Base-by-base conservation (phyloP, 805 yeast genomes). In the Schwanniomyces occidentalis region DNA sequence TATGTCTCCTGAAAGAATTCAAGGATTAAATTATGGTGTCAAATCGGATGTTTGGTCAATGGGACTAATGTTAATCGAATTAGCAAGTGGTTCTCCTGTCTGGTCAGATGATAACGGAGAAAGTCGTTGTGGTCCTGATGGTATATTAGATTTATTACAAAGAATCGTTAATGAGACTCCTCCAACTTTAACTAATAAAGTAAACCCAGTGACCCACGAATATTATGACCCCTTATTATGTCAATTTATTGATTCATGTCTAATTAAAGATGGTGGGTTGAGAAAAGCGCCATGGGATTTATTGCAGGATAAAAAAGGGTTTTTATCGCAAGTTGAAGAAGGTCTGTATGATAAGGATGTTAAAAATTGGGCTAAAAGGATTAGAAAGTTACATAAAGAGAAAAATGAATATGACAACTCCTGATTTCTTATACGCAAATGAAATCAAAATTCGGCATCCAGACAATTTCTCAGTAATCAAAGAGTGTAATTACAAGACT, bases 11-110 rank as follows among this genome's bases (percentile, higher is more conserved):
- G 99, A 93, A 52, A 74, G 99, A 43, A 91, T 93, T 36, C 96
- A 89, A 61, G 99, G 99, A 13, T 87, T 86, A 27, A 82, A 82
- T 7, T 93, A 93, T 61, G 85, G 95, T 6, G 82, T 90, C n/a
- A 89, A 90, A 48, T 91, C 95, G 24, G 99, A 93, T 58, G 91
- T 93, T 8, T 93, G 99, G 99, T 88, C 97, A 0, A 65, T 90
- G 46, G 99, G 99, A 1, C 67, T 93, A 28, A 85, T 90, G 82
- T 69, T 93, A 25, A 78, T 87, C 32, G 98, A 93, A 58, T 67
- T 93, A 34, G 91, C 96, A 1, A 78, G 85, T 3, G 98, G 98
- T 0, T 71, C 71, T 35, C 82, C 84, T 48, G 93, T 96, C 2
- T 81, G 90, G 69, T 75, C 76, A 15, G 81, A 78, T 41, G 74